phyloP scores from a whole-genome alignment of 1,139 yeast species.

The Scheffersomyces insectosa region DNA sequence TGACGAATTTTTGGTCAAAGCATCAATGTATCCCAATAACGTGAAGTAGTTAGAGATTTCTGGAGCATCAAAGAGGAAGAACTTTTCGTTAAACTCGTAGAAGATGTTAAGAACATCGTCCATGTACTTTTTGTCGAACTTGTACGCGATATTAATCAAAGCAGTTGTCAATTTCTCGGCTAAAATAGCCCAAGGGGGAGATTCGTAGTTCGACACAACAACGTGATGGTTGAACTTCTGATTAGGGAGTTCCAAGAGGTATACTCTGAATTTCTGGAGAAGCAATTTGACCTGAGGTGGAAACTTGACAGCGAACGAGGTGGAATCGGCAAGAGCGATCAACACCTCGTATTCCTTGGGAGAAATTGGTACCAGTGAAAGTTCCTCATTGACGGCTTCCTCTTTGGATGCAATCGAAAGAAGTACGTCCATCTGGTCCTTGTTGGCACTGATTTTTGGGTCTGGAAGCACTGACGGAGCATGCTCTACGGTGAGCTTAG shows the following conservation, averaged over 20 bases:
- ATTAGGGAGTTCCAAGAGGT: conserved; percentile 58
- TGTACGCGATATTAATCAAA: conserved; percentile 37
- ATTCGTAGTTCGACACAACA: conserved; percentile 22
- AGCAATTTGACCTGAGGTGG: conserved; percentile 52
- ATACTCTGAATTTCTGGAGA: conserved; percentile 54
- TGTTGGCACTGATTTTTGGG: conserved; percentile 1
- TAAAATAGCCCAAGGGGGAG: conserved; percentile 40
- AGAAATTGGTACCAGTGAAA: conserved; percentile 42
- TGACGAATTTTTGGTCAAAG: conserved; percentile 35
- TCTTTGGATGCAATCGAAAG: conserved; percentile 21
- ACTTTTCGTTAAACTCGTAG: conserved; percentile 25
- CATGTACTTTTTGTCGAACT: conserved; percentile 26
- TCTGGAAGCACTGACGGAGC: conserved; percentile 3
- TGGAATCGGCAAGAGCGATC: conserved; percentile 62
- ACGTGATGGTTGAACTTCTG: conserved; percentile 41
- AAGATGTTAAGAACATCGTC: conserved; percentile 32
- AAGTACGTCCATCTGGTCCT: conserved; percentile 27
- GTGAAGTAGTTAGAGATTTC: conserved; percentile 43
- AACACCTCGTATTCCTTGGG: conserved; percentile 70
- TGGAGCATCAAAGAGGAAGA: conserved; percentile 24
- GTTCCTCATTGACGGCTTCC: conserved; percentile 7
- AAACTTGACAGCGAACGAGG: conserved; percentile 39
- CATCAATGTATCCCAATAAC: conserved; percentile 47
- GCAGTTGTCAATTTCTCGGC: conserved; percentile 38
- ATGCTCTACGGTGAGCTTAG: conserved; percentile 29